A percentile compares a stretch with the other conserved stretches of the same genome.
phyloP scores from a whole-genome alignment of 1,284 basidiomycete genomes.

The Rhodotorula sp. region DNA sequence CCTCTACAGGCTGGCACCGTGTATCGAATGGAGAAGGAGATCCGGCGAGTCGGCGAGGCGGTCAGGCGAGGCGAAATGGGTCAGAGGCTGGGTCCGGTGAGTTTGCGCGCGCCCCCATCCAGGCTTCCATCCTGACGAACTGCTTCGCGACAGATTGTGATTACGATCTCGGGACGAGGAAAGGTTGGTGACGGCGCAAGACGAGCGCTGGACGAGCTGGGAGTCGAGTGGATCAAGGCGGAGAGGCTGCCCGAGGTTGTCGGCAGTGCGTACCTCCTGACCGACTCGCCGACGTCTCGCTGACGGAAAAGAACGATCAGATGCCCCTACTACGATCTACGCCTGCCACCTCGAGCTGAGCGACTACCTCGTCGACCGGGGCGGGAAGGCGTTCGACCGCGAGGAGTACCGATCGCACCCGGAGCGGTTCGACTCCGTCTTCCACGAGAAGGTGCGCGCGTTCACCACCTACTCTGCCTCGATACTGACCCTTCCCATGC shows the following conservation, averaged over 20 bases:
- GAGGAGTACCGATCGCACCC: slow-evolving; percentile 71
- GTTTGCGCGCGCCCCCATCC: not conserved
- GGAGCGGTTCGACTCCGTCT: slow-evolving; percentile 63
- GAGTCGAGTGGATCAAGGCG: slow-evolving; percentile 61
- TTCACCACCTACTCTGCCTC: not conserved
- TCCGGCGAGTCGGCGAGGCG: slow-evolving; percentile 60
- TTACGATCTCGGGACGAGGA: slow-evolving; percentile 77
- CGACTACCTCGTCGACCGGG: slow-evolving; percentile 64
- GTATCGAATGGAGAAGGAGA: slow-evolving; percentile 59
- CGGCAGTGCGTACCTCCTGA: slow-evolving; percentile 53
- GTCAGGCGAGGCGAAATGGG: slow-evolving; percentile 1
- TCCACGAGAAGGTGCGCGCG: slow-evolving; percentile 63
- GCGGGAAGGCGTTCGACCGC: slow-evolving; percentile 62
- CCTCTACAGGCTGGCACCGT: slow-evolving; percentile 47
- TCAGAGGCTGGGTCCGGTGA: slow-evolving; percentile 6
- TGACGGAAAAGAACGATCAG: slow-evolving; percentile 46
- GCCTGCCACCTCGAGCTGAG: slow-evolving; percentile 68
- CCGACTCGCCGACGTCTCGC: no score
- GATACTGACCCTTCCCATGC: not conserved
- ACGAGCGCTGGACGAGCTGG: slow-evolving; percentile 69
- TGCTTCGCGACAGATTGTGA: slow-evolving; percentile 54
- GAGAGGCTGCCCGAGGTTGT: slow-evolving; percentile 60
- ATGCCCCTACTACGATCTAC: slow-evolving; percentile 70
- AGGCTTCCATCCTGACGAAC: not conserved
- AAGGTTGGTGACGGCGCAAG: slow-evolving; percentile 74